Percentiles rank a stretch among this genome's conserved stretches.
phyloP scores from a whole-genome alignment of 345 rosid species.

The Pistacia atlantica region DNA sequence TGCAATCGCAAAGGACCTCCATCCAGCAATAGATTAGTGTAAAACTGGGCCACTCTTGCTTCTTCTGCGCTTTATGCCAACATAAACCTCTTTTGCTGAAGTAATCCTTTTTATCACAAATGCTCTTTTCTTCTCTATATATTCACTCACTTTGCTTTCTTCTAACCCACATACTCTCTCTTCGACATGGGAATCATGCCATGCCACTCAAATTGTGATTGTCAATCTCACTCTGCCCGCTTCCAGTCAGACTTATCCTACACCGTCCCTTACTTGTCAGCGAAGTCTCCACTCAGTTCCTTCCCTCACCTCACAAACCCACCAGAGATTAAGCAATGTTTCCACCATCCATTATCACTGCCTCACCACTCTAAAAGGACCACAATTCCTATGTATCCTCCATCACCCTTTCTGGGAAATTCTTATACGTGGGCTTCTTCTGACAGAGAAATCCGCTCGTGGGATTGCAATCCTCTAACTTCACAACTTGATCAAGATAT shows the following conservation, averaged over 20 bases:
- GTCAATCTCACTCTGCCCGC: constrained; percentile 19
- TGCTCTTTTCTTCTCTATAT: constrained; percentile 15
- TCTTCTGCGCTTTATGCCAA: constrained; percentile 16
- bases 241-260: constrained; percentile 17
- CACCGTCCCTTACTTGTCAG: constrained; percentile 33
- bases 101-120: not conserved
- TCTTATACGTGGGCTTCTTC: constrained; percentile 77
- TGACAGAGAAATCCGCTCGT: constrained; percentile 61
- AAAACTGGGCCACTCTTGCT: constrained; percentile 15
- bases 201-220: constrained; percentile 25
- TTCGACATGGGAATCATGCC: constrained; percentile 26
- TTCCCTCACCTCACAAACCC: constrained; percentile 33
- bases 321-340: constrained; percentile 20
- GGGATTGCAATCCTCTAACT: constrained; percentile 46
- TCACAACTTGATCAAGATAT: constrained; percentile 32
- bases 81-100: constrained; percentile 1
- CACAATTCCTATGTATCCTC: constrained; percentile 69
- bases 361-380: constrained; percentile 64
- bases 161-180: constrained; percentile 15
- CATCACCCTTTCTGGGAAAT: constrained; percentile 54
- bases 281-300: constrained; percentile 46
- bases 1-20: not conserved
- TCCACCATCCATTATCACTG: constrained; percentile 42
- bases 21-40: constrained; percentile 4
- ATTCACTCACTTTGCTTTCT: constrained; percentile 21